A percentile compares a stretch with the other conserved stretches of the same genome.
Conservation (phyloP, 768 basidiomycete genomes). For the Psilocybe cubensis region DNA sequence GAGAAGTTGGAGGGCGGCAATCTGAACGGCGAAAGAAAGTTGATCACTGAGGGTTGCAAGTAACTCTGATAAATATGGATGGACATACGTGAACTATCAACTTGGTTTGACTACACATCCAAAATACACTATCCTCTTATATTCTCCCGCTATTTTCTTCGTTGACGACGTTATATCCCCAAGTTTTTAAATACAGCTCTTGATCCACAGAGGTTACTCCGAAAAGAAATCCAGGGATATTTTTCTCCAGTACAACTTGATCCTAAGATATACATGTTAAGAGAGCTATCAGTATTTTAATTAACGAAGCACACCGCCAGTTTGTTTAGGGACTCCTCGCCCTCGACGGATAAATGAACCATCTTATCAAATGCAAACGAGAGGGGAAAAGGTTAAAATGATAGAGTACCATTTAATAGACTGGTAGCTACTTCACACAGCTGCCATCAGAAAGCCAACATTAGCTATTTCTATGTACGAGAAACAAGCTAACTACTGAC, state of each 20-base stretch:
- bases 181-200: conserved; percentile 29
- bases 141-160: conserved; percentile 29
- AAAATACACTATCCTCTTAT: conserved; percentile 32
- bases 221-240: conserved; percentile 22
- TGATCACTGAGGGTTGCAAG: background rate
- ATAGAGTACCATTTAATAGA: background rate
- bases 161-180: conserved; percentile 25
- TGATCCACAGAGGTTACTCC: conserved; percentile 23
- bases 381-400: background rate
- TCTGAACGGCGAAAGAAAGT: conserved; percentile 8
- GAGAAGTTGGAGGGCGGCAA: conserved; percentile 27
- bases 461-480: too few relatives aligned
- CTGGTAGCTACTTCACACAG: background rate
- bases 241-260: conserved; percentile 4
- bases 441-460: background rate
- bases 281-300: background rate
- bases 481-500: too few relatives aligned
- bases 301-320: background rate
- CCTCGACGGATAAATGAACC: background rate
- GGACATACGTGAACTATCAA: conserved; percentile 31
- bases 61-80: background rate
- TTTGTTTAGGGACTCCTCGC: background rate
- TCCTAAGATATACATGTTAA: conserved; percentile 7
- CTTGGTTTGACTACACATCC: conserved; percentile 41
- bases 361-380: background rate